phyloP scores from a whole-genome alignment of 768 basidiomycete species.

The Xerocomus brunneocitrinus region DNA sequence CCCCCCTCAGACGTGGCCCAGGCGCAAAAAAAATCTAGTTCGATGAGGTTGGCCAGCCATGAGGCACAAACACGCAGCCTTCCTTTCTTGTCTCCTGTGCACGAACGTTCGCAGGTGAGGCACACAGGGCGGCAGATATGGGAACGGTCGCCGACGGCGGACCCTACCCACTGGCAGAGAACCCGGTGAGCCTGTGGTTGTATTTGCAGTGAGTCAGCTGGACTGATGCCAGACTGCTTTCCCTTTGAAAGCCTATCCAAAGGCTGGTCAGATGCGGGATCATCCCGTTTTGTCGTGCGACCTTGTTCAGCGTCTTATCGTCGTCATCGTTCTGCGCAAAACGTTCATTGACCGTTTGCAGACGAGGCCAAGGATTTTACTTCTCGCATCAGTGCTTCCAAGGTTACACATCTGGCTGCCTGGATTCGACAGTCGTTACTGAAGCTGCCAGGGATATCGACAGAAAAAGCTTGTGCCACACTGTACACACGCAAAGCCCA shows the following conservation, averaged over 20 bases:
- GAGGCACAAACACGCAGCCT: slow-evolving; percentile 11
- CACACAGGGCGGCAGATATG: not conserved
- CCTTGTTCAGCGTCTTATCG: not conserved
- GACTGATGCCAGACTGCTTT: too few relatives aligned
- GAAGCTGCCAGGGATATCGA: too few relatives aligned
- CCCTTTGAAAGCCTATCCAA: too few relatives aligned
- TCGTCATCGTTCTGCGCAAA: not conserved
- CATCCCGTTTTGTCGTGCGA: too few relatives aligned
- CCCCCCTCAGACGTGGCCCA: not conserved
- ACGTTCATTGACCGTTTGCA: not conserved
- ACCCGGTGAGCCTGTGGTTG: too few relatives aligned
- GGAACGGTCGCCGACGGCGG: not conserved
- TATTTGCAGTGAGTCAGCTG: too few relatives aligned
- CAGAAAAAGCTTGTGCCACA: not conserved
- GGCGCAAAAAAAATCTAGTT: not conserved
- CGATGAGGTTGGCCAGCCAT: not conserved
- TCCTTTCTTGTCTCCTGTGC: not conserved
- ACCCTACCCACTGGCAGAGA: too few relatives aligned
- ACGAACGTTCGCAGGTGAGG: not conserved
- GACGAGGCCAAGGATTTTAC: not conserved
- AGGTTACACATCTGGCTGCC: not conserved
- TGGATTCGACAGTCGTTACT: not conserved
- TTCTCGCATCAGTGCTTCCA: not conserved
- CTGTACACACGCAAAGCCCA: not conserved
- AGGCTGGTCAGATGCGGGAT: too few relatives aligned